Evolutionary conservation across 495 filamentous ascomycete genomes (phyloP), one percentile per base, ranked within the genome.

Genomic region (Penicillium steckii): DNA sequence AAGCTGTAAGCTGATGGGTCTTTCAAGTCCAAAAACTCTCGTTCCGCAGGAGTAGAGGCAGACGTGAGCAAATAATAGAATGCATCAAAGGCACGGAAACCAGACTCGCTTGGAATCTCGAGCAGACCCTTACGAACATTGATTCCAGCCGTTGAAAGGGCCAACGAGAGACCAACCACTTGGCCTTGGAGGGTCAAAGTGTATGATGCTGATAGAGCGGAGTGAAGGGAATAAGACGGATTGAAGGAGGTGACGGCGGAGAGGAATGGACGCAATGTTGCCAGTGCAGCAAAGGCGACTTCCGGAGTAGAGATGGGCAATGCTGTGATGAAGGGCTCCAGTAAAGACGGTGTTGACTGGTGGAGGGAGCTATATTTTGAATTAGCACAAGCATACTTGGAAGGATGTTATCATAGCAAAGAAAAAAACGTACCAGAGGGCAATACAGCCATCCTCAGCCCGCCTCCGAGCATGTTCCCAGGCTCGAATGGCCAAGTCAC

Each of bases 401-500:
- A 45, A 43, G 5, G 26, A 5, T 27, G 26, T 27, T 27, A 15
- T 41, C 9, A 23, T 21, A 6, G n/a, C n/a, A n/a, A n/a, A 7
- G 32, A 2, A 23, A 41, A 10, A 8, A 23, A 63, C 80, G 57
- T 76, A 96, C 91, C 88, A 85, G 56, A 98, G 71, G 46, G 96
- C 76, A 53, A 98, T 89, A 63, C 91, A 96, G 10, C 91, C 93
- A 75, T 98, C 94, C 66, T 98, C 94, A 32, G 94, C 94, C 73
- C 94, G 82, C 41, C 94, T 81, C 56, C 94, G 81, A 46, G 95
- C 94, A 80, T 98, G 94, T 72, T 98, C 94, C 94, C 94, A 98
- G 23, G 91, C 94, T 62, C 90, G 81, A 13, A 84, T 76, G 1
- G 88, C 90, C 48, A 98, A 62, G 19, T 89, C 85, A 48, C 79